Base-by-base conservation (phyloP, 768 basidiomycete genomes). In the Pleurotus cornucopiae region DNA sequence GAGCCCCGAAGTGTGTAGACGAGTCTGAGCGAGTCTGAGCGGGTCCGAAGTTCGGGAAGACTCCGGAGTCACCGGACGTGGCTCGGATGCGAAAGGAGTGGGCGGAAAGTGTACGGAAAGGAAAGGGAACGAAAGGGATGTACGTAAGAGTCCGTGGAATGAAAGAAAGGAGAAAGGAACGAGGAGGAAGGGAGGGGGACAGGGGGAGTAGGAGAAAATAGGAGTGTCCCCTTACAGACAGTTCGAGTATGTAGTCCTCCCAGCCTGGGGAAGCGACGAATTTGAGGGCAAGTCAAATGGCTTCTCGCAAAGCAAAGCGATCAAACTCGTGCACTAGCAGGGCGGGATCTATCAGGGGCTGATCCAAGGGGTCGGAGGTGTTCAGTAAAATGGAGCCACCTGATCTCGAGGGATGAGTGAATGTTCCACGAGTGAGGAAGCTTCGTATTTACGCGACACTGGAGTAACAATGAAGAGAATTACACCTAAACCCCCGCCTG, bases 291-390 rank as follows among this genome's bases (percentile, higher is more conserved):
- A 62, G 54, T 34, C 58, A 59, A 49, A 72, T 57, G 4, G 59
- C 57, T 39, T 68, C 65, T 4, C 67, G 59, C 57, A 73, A 52
- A 0, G 64, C 62, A 25, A 64, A 57, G 4, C 69, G 63, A 54
- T 75, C 76, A 38, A 71, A 67, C 1, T 57, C 44, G 6, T 67
- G 66, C 30, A 53, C 63, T 13, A 79, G 67, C 63, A 78, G 74
- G 44, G 73, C 73, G 6, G 80, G 78, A 61, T 86, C 72, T 63
- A 86, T 81, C 25, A 70, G 49, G 0, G 84, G 82, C 21, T 66
- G 43, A 26, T 68, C 70, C 64, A 83, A 82, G 7, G 81, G 72
- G 60, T 76, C 66, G 20, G 67, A 71, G 14, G 78, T 76, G 37
- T 66, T 73, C 41, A 83, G 58, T 14, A 64, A 69, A n/a, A 75